These are phyloP conservation scores for Nephelium lappaceum DNA, from an alignment of 345 rosid genomes.

Conservation along the genomic window DNA sequence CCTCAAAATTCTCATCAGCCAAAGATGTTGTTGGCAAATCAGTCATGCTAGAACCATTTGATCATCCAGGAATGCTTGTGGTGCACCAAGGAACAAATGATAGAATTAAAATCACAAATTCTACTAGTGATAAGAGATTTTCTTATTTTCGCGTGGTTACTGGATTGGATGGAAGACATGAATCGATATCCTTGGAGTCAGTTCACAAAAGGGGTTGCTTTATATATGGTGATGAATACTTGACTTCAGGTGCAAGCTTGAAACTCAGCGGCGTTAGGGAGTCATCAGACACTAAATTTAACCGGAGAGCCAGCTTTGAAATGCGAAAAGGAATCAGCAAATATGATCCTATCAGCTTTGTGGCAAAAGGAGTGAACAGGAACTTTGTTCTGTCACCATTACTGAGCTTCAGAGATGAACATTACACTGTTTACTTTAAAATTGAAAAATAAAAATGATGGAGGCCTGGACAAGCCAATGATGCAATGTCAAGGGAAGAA, in stretches of 20 bases:
- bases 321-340: conserved; percentile 28
- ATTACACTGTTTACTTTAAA: conserved; percentile 49
- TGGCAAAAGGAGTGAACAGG: conserved; percentile 37
- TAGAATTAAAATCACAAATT: conserved; percentile 21
- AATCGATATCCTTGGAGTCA: conserved; percentile 45
- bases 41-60: conserved; percentile 50
- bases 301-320: conserved; percentile 38
- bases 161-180: conserved; percentile 43
- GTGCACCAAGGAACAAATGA: conserved; percentile 31
- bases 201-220: conserved; percentile 34
- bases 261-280: conserved; percentile 35
- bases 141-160: conserved; percentile 36
- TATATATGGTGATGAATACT: conserved; percentile 24
- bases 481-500: too few relatives aligned
- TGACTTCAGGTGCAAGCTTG: conserved; percentile 22
- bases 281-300: conserved; percentile 17
- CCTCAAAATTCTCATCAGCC: conserved; percentile 14
- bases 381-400: conserved; percentile 49
- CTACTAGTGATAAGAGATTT: not conserved
- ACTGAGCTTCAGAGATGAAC: conserved; percentile 48
- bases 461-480: not conserved
- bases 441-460: conserved; percentile 5
- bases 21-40: conserved; percentile 32
- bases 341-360: conserved; percentile 53
- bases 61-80: conserved; percentile 47